phyloP scores from a whole-genome alignment of 1,284 basidiomycete genomes.

The Fistulinella cinereoalba region DNA sequence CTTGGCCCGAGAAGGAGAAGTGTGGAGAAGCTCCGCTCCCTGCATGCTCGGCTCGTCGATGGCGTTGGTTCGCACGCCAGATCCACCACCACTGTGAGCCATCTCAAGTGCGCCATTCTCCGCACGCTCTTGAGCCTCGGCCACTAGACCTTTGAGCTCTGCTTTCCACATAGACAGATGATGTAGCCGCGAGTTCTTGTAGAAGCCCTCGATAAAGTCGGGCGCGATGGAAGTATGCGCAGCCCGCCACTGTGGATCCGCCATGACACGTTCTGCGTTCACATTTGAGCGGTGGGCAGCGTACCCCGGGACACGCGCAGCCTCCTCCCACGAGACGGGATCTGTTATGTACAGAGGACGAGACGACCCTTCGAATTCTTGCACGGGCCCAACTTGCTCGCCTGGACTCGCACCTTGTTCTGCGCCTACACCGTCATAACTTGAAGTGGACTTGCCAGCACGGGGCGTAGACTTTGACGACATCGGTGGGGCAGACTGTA shows the following conservation, averaged over 20 bases:
- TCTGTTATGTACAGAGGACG: conserved; percentile 43
- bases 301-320: conserved; percentile 55
- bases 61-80: conserved; percentile 29
- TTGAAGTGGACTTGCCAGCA: not conserved
- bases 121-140: conserved; percentile 71
- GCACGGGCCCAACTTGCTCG: not conserved
- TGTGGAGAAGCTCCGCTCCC: conserved; percentile 49
- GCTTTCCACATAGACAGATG: conserved; percentile 92
- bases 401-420: conserved; percentile 3
- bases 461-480: not conserved
- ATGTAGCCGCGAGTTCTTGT: conserved; percentile 89
- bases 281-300: conserved; percentile 65
- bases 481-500: conserved; percentile 1
- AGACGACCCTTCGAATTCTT: conserved; percentile 10
- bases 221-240: conserved; percentile 84
- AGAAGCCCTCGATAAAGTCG: conserved; percentile 88
- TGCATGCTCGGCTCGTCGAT: conserved; percentile 51
- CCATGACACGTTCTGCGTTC: conserved; percentile 72
- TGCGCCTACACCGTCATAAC: not conserved
- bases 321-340: conserved; percentile 40
- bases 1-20: conserved; percentile 49
- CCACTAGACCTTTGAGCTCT: conserved; percentile 80
- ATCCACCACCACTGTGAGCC: conserved; percentile 10
- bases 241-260: conserved; percentile 79
- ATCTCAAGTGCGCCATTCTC: conserved; percentile 39